Evolutionary conservation across 2,329 filamentous ascomycete genomes (phyloP), one percentile per base, ranked within the genome.

Genomic region (Colletotrichum neosansevieriae): DNA sequence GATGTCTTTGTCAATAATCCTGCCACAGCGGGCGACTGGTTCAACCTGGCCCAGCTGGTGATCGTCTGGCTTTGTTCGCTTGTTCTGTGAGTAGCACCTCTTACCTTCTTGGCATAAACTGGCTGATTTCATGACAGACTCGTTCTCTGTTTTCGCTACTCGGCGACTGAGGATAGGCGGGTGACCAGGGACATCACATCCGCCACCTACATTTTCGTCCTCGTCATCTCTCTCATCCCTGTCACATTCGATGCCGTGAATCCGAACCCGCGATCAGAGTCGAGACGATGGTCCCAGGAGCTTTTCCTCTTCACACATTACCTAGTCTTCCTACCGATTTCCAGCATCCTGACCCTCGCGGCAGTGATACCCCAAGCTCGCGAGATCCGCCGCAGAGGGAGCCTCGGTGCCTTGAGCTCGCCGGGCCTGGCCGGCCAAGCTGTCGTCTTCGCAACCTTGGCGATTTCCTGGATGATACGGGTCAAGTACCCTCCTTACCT

Each of bases 1-100:
- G 42, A 40, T 10, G 51, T 42, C 56, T 65, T 69, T 15, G 61
- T 69, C n/a, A 44, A 60, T 11, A 38, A 44, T 29, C 62, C 66
- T 7, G 56, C 57, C 9, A 57, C 54, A 0, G 29, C 24, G 19
- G 62, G 66, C 17, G 62, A 69, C 66, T 65, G 62, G 62, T 15
- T 65, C 34, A 69, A 69, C 15, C 34, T 69, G 13, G 29, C 13
- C 5, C 62, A 69, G 50, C 50, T 69, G 2, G 36, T 6, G 2
- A 19, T 57, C 24, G 44, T 69, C 2, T 69, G 62, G 50, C 3
- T 63, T 21, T 58, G 42, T 42, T 44, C 36, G 4, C 17, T 67
- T 6, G 3, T 19, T 9, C 12, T 67, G 51, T 67, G 2, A 6
- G 63, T 38, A 5, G 6, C 1, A 12, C 10, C 6, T 34, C 32